Evolutionary conservation across 768 basidiomycete species (phyloP).

Genomic region (Tulasnella sp.): DNA sequence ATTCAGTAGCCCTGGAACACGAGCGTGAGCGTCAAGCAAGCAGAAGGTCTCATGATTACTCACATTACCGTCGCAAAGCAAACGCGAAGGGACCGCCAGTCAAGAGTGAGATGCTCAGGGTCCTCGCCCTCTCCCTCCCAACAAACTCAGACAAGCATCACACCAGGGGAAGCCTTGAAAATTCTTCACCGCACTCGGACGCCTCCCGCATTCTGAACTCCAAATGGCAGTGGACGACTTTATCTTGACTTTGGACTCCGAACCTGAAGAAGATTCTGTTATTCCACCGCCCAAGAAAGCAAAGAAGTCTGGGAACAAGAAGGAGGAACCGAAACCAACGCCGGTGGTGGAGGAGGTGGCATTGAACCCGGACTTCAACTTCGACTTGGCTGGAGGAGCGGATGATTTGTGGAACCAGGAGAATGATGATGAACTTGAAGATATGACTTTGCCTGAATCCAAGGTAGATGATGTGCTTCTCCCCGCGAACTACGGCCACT

Average conservation of each 20-base stretch:
- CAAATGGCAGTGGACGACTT: slow-evolving; percentile 47
- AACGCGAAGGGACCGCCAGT: background rate
- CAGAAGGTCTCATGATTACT: background rate
- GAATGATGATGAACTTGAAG: slow-evolving; percentile 26
- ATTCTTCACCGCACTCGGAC: slow-evolving; percentile 7
- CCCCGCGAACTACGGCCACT: background rate
- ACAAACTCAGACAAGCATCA: slow-evolving; percentile 1
- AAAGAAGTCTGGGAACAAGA: background rate
- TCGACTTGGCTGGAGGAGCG: slow-evolving; percentile 72
- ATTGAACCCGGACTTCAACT: slow-evolving; percentile 78
- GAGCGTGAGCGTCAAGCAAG: background rate
- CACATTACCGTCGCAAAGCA: slow-evolving; percentile 9
- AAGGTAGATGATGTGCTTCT: background rate
- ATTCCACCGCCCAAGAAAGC: slow-evolving; percentile 4
- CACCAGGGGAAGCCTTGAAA: slow-evolving; percentile 6
- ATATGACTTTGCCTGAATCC: background rate
- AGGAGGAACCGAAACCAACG: slow-evolving; percentile 28
- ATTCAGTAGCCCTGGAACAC: slow-evolving; percentile 69
- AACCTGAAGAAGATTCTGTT: slow-evolving; percentile 51
- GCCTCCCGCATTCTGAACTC: background rate
- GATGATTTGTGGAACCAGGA: slow-evolving; percentile 52
- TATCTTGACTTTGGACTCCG: slow-evolving; percentile 81
- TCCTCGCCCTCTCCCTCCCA: background rate
- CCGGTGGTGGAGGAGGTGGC: slow-evolving; percentile 48
- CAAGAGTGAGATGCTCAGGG: slow-evolving; percentile 4